These are phyloP conservation scores for Aristolochia contorta DNA, from an alignment of 164 flowering plant species.

Conservation along the genomic window DNA sequence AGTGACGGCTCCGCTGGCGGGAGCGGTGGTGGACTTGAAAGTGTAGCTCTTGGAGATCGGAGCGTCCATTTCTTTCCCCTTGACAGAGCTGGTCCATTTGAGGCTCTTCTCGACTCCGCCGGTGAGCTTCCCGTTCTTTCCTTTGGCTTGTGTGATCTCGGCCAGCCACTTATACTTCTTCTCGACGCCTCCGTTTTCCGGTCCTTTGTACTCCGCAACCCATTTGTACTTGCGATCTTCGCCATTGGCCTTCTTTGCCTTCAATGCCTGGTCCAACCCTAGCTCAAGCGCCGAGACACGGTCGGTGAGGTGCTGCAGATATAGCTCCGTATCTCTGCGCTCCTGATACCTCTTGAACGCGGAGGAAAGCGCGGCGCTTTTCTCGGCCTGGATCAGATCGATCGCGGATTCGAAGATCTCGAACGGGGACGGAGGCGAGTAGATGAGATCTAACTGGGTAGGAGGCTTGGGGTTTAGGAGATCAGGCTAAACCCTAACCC, in stretches of 20 bases:
- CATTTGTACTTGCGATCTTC: conserved; percentile 13
- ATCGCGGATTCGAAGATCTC: conserved; percentile 31
- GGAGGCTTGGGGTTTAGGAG: conserved; percentile 15
- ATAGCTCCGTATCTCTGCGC: conserved; percentile 19
- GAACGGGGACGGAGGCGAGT: conserved; percentile 12
- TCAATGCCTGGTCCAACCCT: conserved; percentile 21
- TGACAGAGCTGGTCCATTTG: conserved; percentile 54
- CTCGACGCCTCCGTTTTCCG: conserved; percentile 31
- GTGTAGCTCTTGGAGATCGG: conserved; percentile 38
- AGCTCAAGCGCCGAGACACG: conserved; percentile 45
- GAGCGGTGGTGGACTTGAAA: conserved; percentile 31
- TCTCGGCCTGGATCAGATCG: conserved; percentile 53
- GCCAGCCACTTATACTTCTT: conserved; percentile 61
- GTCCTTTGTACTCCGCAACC: conserved; percentile 20
- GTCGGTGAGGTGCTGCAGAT: conserved; percentile 35
- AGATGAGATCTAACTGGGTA: conserved; percentile 15
- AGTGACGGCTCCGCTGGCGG: conserved; percentile 16
- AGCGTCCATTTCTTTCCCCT: conserved; percentile 39
- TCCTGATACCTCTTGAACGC: conserved; percentile 21
- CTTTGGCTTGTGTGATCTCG: conserved; percentile 32
- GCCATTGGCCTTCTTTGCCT: conserved; percentile 14
- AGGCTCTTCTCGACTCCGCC: conserved; percentile 40
- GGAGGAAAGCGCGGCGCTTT: conserved; percentile 26
- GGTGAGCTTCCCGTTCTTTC: conserved; percentile 20
- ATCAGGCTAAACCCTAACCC: conserved; percentile 27